A percentile compares a stretch with the other conserved stretches of the same genome.
phyloP scores from a whole-genome alignment of 345 rosid genomes.

The Hevea brasiliensis region DNA sequence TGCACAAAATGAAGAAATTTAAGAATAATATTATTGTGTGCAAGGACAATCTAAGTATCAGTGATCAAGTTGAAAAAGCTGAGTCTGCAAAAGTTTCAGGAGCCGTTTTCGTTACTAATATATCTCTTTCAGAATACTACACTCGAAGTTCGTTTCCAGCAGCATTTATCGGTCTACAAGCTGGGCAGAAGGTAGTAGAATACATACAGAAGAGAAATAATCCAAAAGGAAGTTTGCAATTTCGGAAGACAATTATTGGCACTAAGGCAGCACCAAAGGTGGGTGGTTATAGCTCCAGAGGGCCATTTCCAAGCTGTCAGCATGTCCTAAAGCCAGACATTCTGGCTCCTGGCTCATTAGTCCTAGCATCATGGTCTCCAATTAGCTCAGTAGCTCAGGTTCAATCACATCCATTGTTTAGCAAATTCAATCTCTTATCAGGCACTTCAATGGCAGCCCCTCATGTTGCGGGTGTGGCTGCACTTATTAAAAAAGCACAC shows the following conservation, averaged over 20 bases:
- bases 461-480: constrained; percentile 46
- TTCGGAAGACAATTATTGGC: constrained; percentile 36
- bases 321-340: constrained; percentile 43
- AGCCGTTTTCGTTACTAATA: constrained; percentile 35
- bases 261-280: constrained; percentile 43
- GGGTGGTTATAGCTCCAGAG: constrained; percentile 45
- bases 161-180: constrained; percentile 27
- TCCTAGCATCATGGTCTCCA: constrained; percentile 51
- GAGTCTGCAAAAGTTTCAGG: constrained; percentile 34
- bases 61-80: constrained; percentile 27
- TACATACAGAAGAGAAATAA: constrained; percentile 26
- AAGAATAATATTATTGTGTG: constrained; percentile 38
- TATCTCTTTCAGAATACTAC: constrained; percentile 23
- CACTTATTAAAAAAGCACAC: constrained; percentile 35
- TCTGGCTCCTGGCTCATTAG: constrained; percentile 41
- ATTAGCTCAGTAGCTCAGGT: constrained; percentile 27
- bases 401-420: constrained; percentile 20
- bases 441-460: constrained; percentile 58
- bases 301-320: constrained; percentile 42
- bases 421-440: constrained; percentile 39
- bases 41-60: constrained; percentile 23
- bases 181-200: constrained; percentile 29
- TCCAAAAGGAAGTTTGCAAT: constrained; percentile 34
- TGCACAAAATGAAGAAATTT: constrained; percentile 27
- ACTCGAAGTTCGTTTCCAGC: constrained; percentile 33